phyloP scores from a whole-genome alignment of 352 stramenopile genomes.

The Phytophthora rubi region DNA sequence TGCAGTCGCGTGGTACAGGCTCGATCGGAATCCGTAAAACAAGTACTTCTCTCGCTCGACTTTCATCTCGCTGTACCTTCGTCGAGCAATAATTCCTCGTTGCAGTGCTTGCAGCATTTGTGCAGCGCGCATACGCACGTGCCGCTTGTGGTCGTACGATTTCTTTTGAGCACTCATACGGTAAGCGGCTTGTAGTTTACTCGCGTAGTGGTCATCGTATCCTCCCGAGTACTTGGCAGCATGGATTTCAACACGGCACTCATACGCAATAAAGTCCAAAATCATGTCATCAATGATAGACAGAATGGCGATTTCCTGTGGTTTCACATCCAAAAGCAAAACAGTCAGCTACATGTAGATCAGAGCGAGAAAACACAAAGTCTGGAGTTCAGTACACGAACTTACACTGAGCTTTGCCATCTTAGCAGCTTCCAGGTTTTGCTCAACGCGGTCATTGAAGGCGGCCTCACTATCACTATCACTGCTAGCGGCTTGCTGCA shows the following conservation, averaged over 20 bases:
- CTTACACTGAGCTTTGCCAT: conserved; percentile 46
- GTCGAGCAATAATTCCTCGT: conserved; percentile 61
- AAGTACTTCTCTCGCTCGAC: conserved; percentile 60
- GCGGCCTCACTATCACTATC: conserved; percentile 22
- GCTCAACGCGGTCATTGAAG: conserved; percentile 32
- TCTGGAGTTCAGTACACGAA: not conserved
- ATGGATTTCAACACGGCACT: conserved; percentile 64
- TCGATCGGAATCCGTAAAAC: conserved; percentile 75
- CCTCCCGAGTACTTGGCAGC: conserved; percentile 63
- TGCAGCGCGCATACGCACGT: conserved; percentile 57
- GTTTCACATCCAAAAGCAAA: not conserved
- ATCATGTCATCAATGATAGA: conserved; percentile 74
- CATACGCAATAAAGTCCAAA: conserved; percentile 52
- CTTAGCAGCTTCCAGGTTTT: conserved; percentile 46
- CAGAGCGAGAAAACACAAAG: not conserved
- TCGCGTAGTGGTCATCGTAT: conserved; percentile 71
- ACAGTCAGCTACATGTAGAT: conserved; percentile 1
- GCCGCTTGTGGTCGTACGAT: conserved; percentile 51
- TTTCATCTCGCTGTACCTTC: conserved; percentile 61
- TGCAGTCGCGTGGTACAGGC: conserved; percentile 45
- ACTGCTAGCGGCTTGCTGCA: conserved; percentile 17
- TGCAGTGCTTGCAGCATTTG: conserved; percentile 74
- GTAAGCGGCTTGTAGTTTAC: conserved; percentile 71
- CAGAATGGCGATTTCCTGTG: conserved; percentile 52
- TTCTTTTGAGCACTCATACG: conserved; percentile 76